Evolutionary conservation across 2,329 filamentous ascomycete genomes (phyloP).

Genomic region (Trichophyton mentagrophytes): DNA sequence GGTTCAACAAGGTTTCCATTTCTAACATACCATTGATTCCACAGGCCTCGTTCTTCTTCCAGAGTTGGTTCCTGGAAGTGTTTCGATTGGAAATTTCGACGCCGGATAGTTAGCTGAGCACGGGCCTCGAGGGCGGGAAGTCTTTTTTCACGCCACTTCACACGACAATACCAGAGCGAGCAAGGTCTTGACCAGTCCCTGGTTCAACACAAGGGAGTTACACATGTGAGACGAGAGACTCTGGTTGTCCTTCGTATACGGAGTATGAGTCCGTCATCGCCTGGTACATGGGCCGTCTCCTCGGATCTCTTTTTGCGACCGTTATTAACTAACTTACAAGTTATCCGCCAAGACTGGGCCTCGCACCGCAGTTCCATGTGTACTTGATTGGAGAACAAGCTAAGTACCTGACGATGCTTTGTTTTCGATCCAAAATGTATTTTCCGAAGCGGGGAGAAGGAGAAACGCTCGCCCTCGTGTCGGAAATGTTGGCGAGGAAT

Average conservation of each 20-base stretch:
- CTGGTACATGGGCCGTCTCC: background rate
- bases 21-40: background rate
- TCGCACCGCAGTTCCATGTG: background rate
- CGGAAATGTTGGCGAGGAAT: constrained; percentile 1
- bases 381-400: background rate
- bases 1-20: background rate
- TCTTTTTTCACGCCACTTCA: constrained; percentile 1
- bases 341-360: background rate
- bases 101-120: background rate
- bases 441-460: constrained; percentile 2
- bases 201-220: background rate
- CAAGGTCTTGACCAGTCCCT: background rate
- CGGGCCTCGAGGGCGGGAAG: constrained; percentile 2
- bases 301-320: background rate
- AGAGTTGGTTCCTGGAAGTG: constrained; percentile 2
- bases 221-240: background rate
- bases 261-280: background rate
- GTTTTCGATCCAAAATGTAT: constrained; percentile 2
- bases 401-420: background rate
- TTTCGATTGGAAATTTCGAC: background rate
- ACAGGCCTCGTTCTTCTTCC: background rate
- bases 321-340: background rate
- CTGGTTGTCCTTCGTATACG: background rate
- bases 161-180: background rate
- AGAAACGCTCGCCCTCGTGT: background rate